Base-by-base conservation (phyloP, 208 protist genomes). In the Crithidia fasciculata region DNA sequence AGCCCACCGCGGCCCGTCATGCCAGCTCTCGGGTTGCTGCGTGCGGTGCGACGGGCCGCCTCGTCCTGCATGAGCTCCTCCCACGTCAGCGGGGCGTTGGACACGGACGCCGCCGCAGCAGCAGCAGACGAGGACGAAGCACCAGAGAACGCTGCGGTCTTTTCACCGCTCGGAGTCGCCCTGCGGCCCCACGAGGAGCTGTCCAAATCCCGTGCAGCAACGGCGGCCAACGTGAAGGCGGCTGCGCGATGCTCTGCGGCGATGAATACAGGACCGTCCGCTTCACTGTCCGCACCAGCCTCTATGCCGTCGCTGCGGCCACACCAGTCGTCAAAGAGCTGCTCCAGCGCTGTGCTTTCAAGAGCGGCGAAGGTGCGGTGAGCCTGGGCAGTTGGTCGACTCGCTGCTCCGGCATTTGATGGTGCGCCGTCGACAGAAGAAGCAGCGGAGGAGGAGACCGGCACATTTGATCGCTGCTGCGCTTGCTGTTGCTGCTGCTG, bases 221-320 rank as follows among this genome's bases (percentile, higher is more conserved):
- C 71, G 13, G 82, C 69, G 13, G 89, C 89, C 1, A 90, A 54
- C 18, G 88, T 81, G 59, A 96, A 93, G 12, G 91, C 91, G 49
- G 83, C 80, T 2, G 82, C 73, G 56, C 82, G 78, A 65, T 96
- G 82, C 15, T 96, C 83, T 15, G 87, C 74, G 0, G 88, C 88
- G 9, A 96, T 82, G 58, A 96, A 96, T 49, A 81, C 83, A 0
- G 54, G 64, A 18, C 36, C 36, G 41, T 37, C 59, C 16, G 19
- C 68, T 43, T 70, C 71, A 56, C 45, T 43, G 62, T 54, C 76
- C 5, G 50, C 28, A 28, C 28, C 28, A 28, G 28, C 81, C 60
- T 58, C 68, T 8, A 40, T 65, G 18, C 28, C 58, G 13, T n/a
- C 41, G 47, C 3, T 54, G 13, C 62, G n/a, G n/a, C 72, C 49